These are phyloP conservation scores for Aspergillus quadrilineatus DNA, from an alignment of 2,329 filamentous ascomycete species.

Conservation along the genomic window DNA sequence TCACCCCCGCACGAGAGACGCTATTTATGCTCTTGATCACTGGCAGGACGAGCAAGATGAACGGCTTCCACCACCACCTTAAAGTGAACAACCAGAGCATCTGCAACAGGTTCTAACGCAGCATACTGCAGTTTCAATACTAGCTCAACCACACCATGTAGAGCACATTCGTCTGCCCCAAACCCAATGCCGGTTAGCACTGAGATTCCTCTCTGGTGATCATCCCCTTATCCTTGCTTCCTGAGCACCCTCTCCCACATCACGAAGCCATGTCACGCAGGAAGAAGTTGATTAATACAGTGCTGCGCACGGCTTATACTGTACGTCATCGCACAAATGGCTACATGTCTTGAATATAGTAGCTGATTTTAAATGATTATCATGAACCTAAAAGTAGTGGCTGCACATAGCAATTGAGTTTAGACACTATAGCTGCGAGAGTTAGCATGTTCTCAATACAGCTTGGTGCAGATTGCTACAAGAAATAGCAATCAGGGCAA, in stretches of 20 bases:
- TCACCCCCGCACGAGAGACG: too few relatives aligned
- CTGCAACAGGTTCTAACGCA: not conserved
- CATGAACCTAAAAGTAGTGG: not conserved
- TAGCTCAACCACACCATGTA: not conserved
- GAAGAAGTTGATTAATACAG: not conserved
- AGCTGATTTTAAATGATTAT: not conserved
- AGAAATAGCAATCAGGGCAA: too few relatives aligned
- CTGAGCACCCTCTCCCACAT: not conserved
- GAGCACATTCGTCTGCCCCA: not conserved
- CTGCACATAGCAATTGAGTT: not conserved
- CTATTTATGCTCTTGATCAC: too few relatives aligned
- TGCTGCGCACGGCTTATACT: not conserved
- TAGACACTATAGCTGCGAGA: not conserved
- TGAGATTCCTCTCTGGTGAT: not conserved
- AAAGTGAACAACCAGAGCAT: not conserved
- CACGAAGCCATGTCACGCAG: not conserved
- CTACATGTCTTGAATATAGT: not conserved
- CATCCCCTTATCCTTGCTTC: not conserved
- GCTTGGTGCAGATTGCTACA: not conserved
- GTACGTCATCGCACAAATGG: not conserved
- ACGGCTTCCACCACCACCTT: not conserved
- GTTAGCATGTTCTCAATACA: not conserved
- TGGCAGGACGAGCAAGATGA: not conserved
- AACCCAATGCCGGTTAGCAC: not conserved
- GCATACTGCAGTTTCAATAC: not conserved